Conservation (phyloP, 2,329 filamentous ascomycete genomes). For the Fusarium nurragi region DNA sequence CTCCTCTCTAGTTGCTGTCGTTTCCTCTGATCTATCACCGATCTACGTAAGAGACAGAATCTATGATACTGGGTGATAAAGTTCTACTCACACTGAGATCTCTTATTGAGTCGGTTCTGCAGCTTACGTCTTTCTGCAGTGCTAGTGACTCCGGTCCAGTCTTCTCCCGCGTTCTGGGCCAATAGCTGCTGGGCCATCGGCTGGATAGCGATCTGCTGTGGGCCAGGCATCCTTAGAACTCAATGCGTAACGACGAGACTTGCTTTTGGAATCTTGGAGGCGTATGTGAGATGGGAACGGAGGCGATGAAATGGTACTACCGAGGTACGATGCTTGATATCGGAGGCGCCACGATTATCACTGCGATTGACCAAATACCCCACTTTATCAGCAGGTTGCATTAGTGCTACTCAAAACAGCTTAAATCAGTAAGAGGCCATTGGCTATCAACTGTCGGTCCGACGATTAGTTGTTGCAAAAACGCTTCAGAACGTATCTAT, state of each 20-base stretch:
- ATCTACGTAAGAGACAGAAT: fast-evolving
- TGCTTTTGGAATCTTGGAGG: fast-evolving
- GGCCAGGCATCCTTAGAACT: not conserved
- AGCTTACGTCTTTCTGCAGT: constrained; percentile 17
- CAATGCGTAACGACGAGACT: fast-evolving
- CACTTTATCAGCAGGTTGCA: constrained; percentile 31
- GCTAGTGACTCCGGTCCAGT: constrained; percentile 19
- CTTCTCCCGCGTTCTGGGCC: constrained; percentile 5
- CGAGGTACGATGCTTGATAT: not conserved
- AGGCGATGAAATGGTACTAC: not conserved
- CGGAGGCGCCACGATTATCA: not conserved
- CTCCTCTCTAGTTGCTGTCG: not conserved
- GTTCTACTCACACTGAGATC: not conserved
- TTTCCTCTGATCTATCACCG: not conserved
- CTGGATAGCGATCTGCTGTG: constrained; percentile 11
- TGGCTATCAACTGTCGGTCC: not conserved
- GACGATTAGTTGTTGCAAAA: too few species aligned
- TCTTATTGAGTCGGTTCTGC: constrained; percentile 23
- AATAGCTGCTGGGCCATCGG: constrained; percentile 14
- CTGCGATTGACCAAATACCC: not conserved
- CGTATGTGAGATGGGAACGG: not conserved
- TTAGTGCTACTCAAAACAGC: not conserved
- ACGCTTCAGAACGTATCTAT: not conserved
- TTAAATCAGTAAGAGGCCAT: fast-evolving
- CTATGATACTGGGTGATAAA: fast-evolving